These are phyloP conservation scores for Echeveria elegans DNA, from an alignment of 164 flowering plant genomes.

Conservation along the genomic window DNA sequence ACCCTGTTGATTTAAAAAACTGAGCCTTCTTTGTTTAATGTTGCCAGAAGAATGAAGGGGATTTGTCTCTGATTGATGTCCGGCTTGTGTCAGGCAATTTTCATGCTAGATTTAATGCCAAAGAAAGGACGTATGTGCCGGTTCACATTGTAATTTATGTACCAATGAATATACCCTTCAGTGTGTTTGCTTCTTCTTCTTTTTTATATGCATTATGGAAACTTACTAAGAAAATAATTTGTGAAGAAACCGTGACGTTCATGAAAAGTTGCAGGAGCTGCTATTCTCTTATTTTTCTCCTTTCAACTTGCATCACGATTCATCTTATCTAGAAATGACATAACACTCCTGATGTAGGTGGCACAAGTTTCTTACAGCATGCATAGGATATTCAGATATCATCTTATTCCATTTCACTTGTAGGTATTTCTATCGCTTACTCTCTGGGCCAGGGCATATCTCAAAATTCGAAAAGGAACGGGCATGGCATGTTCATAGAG, in stretches of 20 bases:
- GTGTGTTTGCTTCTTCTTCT: background rate
- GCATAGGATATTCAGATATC: no score
- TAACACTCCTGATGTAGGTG: no score
- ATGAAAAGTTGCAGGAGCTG: no score
- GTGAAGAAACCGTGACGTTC: no score
- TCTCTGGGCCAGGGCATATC: conserved; percentile 69
- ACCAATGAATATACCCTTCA: no score
- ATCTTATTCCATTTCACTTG: background rate
- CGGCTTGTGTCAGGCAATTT: conserved; percentile 66
- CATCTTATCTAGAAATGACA: no score
- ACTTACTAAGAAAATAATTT: no score
- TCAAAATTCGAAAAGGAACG: conserved; percentile 84
- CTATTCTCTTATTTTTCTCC: no score
- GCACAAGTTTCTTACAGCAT: no score
- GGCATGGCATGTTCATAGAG: conserved; percentile 87
- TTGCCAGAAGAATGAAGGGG: conserved; percentile 76
- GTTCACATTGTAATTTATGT: conserved; percentile 7
- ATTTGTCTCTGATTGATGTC: conserved; percentile 70
- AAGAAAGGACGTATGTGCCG: conserved; percentile 87
- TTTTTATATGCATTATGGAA: background rate
- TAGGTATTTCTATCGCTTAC: conserved; percentile 82
- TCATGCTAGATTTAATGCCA: conserved; percentile 88
- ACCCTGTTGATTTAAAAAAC: background rate
- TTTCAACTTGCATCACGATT: background rate
- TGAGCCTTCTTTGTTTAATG: conserved; percentile 9